Percentiles rank a stretch among this genome's conserved stretches.
Evolutionary conservation across 176 grass and related monocot species (phyloP).

Genomic region (Microstegium vimineum): DNA sequence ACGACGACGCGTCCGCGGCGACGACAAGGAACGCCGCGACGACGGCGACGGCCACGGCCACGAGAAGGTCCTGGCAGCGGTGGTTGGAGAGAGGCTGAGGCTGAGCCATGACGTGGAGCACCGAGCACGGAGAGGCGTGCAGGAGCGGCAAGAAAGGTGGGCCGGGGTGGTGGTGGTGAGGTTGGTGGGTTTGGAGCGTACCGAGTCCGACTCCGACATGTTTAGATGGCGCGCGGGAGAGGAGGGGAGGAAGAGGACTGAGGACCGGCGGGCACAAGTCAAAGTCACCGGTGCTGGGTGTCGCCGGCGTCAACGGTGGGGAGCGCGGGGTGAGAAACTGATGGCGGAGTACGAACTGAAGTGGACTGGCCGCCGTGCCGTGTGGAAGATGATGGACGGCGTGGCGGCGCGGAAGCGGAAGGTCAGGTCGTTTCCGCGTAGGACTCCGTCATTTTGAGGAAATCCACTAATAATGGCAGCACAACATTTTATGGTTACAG

Average conservation of each 20-base stretch:
- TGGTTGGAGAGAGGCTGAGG: not conserved
- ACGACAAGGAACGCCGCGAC: not conserved
- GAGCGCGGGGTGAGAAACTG: too few species aligned
- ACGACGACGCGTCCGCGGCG: conserved; percentile 22
- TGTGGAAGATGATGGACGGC: too few species aligned
- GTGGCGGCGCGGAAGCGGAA: too few species aligned
- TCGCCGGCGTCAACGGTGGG: too few species aligned
- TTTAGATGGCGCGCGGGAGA: not conserved
- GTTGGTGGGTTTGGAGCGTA: not conserved
- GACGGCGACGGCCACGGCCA: not conserved
- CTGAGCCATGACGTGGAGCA: conserved; percentile 26
- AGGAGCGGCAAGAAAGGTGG: not conserved
- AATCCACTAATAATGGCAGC: too few species aligned
- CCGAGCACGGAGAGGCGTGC: not conserved
- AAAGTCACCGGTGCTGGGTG: too few species aligned
- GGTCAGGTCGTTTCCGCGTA: too few species aligned
- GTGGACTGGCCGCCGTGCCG: too few species aligned
- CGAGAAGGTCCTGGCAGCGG: conserved; percentile 8
- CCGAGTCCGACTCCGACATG: not conserved
- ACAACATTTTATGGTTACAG: too few species aligned
- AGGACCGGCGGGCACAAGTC: too few species aligned
- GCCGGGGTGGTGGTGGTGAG: not conserved
- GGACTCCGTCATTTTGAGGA: too few species aligned
- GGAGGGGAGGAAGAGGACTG: not conserved
- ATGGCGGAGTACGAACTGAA: too few species aligned